Evolutionary conservation across 208 protist genomes (phyloP).

Genomic region (Angomonas ambiguus): DNA sequence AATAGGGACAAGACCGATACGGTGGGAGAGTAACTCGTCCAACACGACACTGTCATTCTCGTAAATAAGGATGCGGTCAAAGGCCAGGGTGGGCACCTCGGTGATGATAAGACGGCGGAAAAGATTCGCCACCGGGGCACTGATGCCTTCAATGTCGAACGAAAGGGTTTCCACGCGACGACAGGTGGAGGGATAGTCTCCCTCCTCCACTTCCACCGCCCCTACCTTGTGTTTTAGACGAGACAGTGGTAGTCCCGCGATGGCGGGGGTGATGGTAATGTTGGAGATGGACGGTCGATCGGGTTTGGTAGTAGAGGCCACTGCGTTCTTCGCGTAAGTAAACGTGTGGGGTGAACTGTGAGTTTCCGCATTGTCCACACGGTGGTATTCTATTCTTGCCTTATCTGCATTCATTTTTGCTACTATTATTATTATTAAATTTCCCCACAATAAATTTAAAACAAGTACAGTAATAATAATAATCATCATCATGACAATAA

Average conservation of each 20-base stretch:
- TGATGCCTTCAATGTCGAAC: slow-evolving; percentile 77
- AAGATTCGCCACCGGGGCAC: slow-evolving; percentile 95
- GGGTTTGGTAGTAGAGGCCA: slow-evolving; percentile 44
- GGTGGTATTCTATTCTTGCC: slow-evolving; percentile 68
- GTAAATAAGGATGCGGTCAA: slow-evolving; percentile 96
- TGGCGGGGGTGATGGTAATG: slow-evolving; percentile 55
- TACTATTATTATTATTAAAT: neutral
- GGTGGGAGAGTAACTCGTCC: slow-evolving; percentile 96
- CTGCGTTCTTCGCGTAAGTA: slow-evolving; percentile 27
- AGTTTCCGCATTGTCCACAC: slow-evolving; percentile 77
- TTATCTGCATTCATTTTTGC: slow-evolving; percentile 35
- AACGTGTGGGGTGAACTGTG: slow-evolving; percentile 82
- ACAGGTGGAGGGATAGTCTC: slow-evolving; percentile 48
- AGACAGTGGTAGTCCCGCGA: slow-evolving; percentile 38
- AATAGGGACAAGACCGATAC: slow-evolving; percentile 97
- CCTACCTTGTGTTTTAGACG: slow-evolving; percentile 18
- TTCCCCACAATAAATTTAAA: neutral
- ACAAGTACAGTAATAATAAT: neutral
- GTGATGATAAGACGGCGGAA: slow-evolving; percentile 95
- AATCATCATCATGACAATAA: neutral
- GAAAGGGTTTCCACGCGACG: slow-evolving; percentile 74
- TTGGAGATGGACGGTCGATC: slow-evolving; percentile 75
- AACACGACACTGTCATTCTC: slow-evolving; percentile 98
- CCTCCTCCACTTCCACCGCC: slow-evolving; percentile 23
- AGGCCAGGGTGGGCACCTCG: slow-evolving; percentile 98